Base-by-base conservation (phyloP, 306 rosid species). In the Prunus padus region DNA sequence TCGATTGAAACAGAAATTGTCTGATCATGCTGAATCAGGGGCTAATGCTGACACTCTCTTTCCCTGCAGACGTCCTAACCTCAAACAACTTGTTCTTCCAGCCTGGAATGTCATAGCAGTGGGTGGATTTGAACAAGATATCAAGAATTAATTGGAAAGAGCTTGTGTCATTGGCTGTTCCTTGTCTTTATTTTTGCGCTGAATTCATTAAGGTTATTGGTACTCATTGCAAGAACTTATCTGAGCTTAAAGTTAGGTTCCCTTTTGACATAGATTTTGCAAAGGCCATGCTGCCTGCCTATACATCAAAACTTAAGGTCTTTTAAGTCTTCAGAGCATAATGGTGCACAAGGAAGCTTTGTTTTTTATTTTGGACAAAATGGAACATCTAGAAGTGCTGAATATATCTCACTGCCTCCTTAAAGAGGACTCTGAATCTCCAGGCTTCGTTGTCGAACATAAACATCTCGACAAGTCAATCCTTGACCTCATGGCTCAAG, bases 81-180 rank as follows among this genome's bases (percentile, higher is more conserved):
- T 30, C 33, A 30, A 30, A 30, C 33, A 30, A 30, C 33, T 83
- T 18, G 80, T 81, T 60, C 80, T 85, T 30, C 84, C 87, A n/a
- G 0, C 5, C 0, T 16, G 59, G 22, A 71, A 64, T 10, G 2
- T 3, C 0, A 1, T 78, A 13, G 9, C 83, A 45, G 25, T 22
- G 8, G 2, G 0, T 5, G 86, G 62, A 45, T 2, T 76, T 0
- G 4, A 57, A 1, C 15, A 11, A 0, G 88, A 76, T 11, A 60
- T 78, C 67, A 69, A 14, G 46, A 40, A 6, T 30, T 30, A 30
- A 30, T 23, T 80, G 88, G 87, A 13, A 11, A 51, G 52, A 61
- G 0, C 82, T 84, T 15, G 81, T 80, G 28, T 82, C 84, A 56
- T n/a, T 84, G 22, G 78, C 86, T 0, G 3, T 78, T 44, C 62